Conservation (phyloP, 495 filamentous ascomycete species). For the Glonium stellatum region DNA sequence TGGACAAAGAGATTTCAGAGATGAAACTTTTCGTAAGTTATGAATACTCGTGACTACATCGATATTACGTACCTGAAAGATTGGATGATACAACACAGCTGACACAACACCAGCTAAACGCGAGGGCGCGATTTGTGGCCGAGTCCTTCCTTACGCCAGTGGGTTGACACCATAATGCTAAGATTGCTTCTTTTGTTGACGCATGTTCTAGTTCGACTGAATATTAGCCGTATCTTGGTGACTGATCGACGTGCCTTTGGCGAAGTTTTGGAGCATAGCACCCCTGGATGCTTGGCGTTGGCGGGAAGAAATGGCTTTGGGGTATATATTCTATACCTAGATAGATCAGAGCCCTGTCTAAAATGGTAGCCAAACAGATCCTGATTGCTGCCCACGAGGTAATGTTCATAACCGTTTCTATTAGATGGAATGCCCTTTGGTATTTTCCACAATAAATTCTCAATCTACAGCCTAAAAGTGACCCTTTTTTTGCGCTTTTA, state of each 20-base stretch:
- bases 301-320: background rate
- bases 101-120: constrained; percentile 63
- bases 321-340: background rate
- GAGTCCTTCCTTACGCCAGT: constrained; percentile 97
- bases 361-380: background rate
- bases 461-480: background rate
- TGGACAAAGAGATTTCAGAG: constrained; percentile 98
- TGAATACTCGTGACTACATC: background rate
- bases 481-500: background rate
- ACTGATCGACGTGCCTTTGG: background rate
- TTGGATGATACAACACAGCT: background rate
- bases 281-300: constrained; percentile 1
- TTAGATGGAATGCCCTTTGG: background rate
- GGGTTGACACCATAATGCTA: constrained; percentile 34
- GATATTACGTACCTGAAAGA: background rate
- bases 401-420: background rate
- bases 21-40: constrained; percentile 96
- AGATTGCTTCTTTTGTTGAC: background rate
- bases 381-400: background rate
- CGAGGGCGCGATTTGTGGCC: constrained; percentile 93
- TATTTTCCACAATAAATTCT: background rate
- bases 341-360: background rate
- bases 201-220: background rate
- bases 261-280: constrained; percentile 4
- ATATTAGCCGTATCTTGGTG: background rate